phyloP scores from a whole-genome alignment of 1,284 basidiomycete genomes.

The Cronartium quercuum region DNA sequence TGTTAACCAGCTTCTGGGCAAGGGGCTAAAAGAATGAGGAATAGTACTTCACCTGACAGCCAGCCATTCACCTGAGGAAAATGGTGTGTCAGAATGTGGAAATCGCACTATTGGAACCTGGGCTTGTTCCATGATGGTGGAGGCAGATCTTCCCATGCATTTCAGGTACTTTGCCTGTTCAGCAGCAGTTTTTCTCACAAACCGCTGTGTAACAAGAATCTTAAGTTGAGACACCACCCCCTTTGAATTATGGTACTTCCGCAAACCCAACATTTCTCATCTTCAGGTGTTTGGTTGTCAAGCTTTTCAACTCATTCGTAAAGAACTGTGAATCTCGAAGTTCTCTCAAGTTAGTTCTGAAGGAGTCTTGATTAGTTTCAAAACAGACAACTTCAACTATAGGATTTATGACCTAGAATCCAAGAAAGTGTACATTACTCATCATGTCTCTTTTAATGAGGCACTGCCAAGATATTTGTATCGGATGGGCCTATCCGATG shows the following conservation, averaged over 20 bases:
- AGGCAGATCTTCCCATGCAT: conserved; percentile 44
- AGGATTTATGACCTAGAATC: too few relatives aligned
- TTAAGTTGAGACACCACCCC: neutral
- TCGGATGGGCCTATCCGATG: too few relatives aligned
- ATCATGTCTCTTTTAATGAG: too few relatives aligned
- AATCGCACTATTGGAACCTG: conserved; percentile 46
- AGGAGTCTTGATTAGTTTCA: too few relatives aligned
- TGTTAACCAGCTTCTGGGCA: too few relatives aligned
- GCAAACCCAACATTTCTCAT: neutral
- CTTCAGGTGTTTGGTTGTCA: neutral
- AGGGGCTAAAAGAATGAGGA: too few relatives aligned
- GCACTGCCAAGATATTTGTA: too few relatives aligned
- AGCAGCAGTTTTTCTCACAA: neutral
- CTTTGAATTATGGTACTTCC: neutral
- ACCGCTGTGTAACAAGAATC: neutral
- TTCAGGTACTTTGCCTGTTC: conserved; percentile 51
- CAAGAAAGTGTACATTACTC: too few relatives aligned
- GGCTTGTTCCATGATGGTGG: conserved; percentile 45
- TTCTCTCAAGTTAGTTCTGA: neutral
- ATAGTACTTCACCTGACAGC: conserved; percentile 48
- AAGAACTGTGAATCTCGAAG: neutral
- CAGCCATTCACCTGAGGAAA: conserved; percentile 50
- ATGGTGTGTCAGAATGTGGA: conserved; percentile 47
- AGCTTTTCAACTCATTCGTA: neutral
- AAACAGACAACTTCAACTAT: too few relatives aligned